Base-by-base conservation (phyloP, 768 basidiomycete species). In the Collybiopsis confluens region DNA sequence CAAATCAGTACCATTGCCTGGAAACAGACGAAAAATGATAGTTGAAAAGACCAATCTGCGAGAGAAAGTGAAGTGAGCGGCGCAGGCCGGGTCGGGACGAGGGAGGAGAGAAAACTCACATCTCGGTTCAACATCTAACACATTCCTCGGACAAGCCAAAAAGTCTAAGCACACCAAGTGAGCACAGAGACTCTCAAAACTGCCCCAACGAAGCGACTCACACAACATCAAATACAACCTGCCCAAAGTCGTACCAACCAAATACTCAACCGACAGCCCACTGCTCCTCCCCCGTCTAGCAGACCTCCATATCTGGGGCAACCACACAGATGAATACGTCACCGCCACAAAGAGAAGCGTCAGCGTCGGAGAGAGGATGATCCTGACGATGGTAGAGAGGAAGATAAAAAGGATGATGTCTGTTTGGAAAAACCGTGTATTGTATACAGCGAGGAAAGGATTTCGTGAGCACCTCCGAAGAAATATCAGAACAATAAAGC, bases 291-390 rank as follows among this genome's bases (percentile, higher is more conserved):
- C 88, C 21, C 89, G 79, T 20, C 79, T 77, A 15, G 78, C 82
- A 15, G 91, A 88, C 21, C 93, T 77, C 50, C 86, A 73, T 45
- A 97, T 91, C 68, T 95, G 93, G 3, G 90, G 86, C 4, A 87
- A 59, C 93, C 93, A 97, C 62, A 94, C 85, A 55, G 77, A 77
- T 5, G 86, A 86, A 67, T 95, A 92, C 53, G 90, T 78, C 24
- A 73, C 64, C 9, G 74, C 79, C 30, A 94, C 77, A 58, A 88
- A 82, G 16, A 86, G 58, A 60, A 90, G 73, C 7, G 85, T 79
- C 41, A 90, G 71, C 0, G 79, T 77, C 1, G 87, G 81, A 20
- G 83, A 82, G 61, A 89, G 61, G 49, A 91, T 82, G 45, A 92
- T 77, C 33, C 88, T 83, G 58, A 92, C 81, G 53, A 93, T 77